Evolutionary conservation across 768 basidiomycete species (phyloP).

Genomic region (Phaeotremella fagi): DNA sequence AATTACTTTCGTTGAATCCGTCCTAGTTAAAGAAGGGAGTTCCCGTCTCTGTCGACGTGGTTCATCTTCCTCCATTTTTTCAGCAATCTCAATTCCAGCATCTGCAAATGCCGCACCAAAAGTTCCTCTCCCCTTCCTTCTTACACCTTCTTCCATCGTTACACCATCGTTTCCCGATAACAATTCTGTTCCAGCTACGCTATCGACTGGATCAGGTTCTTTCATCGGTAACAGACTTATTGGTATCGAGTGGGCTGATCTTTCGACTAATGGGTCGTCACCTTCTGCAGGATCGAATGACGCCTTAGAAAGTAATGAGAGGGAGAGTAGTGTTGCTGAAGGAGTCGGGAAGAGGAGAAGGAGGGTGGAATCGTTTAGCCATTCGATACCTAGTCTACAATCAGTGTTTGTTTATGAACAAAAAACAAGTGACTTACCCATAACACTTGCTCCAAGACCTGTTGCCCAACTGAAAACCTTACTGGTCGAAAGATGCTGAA

Average conservation of each 20-base stretch:
- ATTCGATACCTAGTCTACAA: constrained; percentile 39
- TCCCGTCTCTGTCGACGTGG: not conserved
- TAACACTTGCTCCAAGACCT: constrained; percentile 29
- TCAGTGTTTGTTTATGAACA: not conserved
- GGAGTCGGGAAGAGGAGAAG: constrained; percentile 38
- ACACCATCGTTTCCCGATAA: not conserved
- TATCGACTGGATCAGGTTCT: constrained; percentile 14
- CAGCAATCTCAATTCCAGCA: not conserved
- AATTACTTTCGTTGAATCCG: not conserved
- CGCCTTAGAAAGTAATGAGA: constrained; percentile 41
- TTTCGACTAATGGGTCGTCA: constrained; percentile 43
- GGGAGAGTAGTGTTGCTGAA: constrained; percentile 28
- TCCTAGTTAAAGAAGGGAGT: not conserved
- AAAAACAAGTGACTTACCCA: constrained; percentile 18
- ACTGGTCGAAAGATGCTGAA: constrained; percentile 36
- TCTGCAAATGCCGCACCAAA: constrained; percentile 10
- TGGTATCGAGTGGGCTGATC: constrained; percentile 44
- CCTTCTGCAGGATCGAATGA: constrained; percentile 45
- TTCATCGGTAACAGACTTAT: constrained; percentile 27
- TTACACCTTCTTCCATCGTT: constrained; percentile 2
- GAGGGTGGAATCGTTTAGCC: constrained; percentile 45
- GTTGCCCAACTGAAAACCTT: constrained; percentile 41
- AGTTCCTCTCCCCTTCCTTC: constrained; percentile 27
- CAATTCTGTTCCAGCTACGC: constrained; percentile 27
- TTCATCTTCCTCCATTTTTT: not conserved